phyloP scores from a whole-genome alignment of 352 stramenopile species.

The Phytophthora crassamura region DNA sequence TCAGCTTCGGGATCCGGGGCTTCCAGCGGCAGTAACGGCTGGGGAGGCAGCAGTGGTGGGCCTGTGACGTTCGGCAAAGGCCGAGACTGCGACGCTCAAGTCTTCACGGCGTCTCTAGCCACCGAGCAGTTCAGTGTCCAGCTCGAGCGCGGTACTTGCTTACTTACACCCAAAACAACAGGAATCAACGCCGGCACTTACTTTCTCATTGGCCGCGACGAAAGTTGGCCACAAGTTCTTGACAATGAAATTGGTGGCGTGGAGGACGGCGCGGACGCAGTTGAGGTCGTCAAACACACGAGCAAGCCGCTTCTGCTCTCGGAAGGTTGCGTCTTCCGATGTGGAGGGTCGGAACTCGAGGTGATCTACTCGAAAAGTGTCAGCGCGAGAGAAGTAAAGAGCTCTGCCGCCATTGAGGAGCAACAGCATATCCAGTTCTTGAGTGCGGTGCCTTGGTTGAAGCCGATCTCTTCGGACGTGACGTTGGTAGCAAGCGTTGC shows the following conservation, averaged over 20 bases:
- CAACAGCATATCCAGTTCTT: conserved; percentile 52
- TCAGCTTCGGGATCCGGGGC: conserved; percentile 36
- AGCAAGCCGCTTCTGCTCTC: conserved; percentile 79
- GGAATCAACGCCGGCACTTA: conserved; percentile 79
- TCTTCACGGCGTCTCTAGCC: conserved; percentile 61
- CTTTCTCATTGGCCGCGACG: conserved; percentile 67
- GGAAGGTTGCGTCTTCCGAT: conserved; percentile 71
- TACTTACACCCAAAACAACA: conserved; percentile 58
- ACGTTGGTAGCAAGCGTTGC: conserved; percentile 60
- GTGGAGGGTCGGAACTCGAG: conserved; percentile 65
- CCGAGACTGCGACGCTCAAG: conserved; percentile 57
- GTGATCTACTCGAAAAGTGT: conserved; percentile 65
- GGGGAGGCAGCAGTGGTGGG: conserved; percentile 38
- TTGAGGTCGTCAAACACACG: conserved; percentile 61
- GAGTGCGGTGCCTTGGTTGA: conserved; percentile 61
- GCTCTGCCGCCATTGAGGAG: conserved; percentile 37
- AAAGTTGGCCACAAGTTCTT: conserved; percentile 4
- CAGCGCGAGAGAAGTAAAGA: not conserved
- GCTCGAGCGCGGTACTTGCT: conserved; percentile 62
- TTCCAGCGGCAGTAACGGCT: conserved; percentile 31
- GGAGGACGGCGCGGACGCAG: not conserved
- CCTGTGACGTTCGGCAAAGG: conserved; percentile 69
- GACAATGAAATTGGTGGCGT: not conserved
- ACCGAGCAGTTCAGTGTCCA: conserved; percentile 76
- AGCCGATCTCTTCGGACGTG: conserved; percentile 59